These are phyloP conservation scores for Bolboschoenus planiculmis DNA, from an alignment of 176 grass and related monocot genomes.

Conservation along the genomic window DNA sequence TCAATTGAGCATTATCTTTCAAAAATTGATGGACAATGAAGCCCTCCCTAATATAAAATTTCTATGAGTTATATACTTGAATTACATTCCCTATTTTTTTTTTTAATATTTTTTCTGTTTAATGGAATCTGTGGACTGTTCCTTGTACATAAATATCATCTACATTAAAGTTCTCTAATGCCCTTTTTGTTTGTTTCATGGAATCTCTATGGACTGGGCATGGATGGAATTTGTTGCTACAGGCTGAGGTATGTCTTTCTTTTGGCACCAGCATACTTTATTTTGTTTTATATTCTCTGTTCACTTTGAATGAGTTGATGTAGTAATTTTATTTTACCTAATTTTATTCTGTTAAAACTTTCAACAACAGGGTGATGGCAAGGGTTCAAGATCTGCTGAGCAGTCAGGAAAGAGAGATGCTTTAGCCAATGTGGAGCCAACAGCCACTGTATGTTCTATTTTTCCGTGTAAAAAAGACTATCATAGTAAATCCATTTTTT, in stretches of 20 bases:
- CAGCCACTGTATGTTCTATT: conserved; percentile 38
- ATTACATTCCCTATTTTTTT: neutral
- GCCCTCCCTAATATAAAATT: neutral
- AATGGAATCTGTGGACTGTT: neutral
- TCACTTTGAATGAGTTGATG: neutral
- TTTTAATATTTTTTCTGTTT: neutral
- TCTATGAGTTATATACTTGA: neutral
- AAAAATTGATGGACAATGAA: neutral
- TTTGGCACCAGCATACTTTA: neutral
- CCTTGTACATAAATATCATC: neutral
- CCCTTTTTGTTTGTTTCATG: neutral
- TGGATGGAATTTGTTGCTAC: conserved; percentile 6
- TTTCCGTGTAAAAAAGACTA: neutral
- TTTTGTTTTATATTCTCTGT: neutral
- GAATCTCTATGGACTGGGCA: neutral
- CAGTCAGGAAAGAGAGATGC: conserved; percentile 48
- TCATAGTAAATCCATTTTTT: neutral
- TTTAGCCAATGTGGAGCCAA: conserved; percentile 36
- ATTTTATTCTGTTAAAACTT: neutral
- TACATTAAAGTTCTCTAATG: neutral
- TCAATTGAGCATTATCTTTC: neutral
- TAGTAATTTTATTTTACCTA: neutral
- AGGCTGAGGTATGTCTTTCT: conserved; percentile 19
- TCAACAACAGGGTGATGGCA: conserved; percentile 48
- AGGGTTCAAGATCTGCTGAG: conserved; percentile 43